Conservation (phyloP, 495 filamentous ascomycete genomes). For the Filosporella fistucella region DNA sequence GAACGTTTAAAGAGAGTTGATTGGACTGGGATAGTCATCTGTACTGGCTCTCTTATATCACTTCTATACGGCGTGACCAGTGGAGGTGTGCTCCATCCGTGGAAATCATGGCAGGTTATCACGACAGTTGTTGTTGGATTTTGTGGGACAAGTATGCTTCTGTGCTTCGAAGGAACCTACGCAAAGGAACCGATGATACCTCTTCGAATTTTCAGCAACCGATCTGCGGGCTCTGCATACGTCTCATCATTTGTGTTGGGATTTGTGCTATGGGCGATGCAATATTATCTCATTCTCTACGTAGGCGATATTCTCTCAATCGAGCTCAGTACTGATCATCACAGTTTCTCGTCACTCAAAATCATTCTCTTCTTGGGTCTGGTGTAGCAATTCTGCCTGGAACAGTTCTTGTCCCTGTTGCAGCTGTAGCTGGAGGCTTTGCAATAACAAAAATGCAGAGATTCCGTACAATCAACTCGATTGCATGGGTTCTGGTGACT, state of each 20-base stretch:
- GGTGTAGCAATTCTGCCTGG: constrained; percentile 3
- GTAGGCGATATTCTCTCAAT: neutral
- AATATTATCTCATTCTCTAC: constrained; percentile 11
- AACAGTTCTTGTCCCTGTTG: neutral
- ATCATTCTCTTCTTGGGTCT: neutral
- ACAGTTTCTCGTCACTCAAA: constrained; percentile 5
- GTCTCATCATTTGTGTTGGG: neutral
- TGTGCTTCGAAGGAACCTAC: neutral
- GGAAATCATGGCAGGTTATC: constrained; percentile 26
- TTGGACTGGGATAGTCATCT: constrained; percentile 34
- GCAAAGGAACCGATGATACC: constrained; percentile 14
- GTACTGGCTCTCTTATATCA: constrained; percentile 25
- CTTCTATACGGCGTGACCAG: constrained; percentile 35
- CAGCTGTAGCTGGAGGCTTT: neutral
- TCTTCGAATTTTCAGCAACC: constrained; percentile 4
- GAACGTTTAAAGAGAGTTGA: constrained; percentile 29
- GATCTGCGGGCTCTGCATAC: constrained; percentile 8
- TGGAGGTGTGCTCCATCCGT: constrained; percentile 30
- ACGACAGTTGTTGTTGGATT: constrained; percentile 24
- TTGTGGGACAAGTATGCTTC: neutral
- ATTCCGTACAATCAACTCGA: constrained; percentile 3
- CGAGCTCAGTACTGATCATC: neutral
- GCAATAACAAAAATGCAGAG: constrained; percentile 1
- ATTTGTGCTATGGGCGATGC: constrained; percentile 9
- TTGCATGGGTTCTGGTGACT: neutral